Evolutionary conservation across 2,329 filamentous ascomycete species (phyloP).

Genomic region (Ilyonectria mors-panacis): DNA sequence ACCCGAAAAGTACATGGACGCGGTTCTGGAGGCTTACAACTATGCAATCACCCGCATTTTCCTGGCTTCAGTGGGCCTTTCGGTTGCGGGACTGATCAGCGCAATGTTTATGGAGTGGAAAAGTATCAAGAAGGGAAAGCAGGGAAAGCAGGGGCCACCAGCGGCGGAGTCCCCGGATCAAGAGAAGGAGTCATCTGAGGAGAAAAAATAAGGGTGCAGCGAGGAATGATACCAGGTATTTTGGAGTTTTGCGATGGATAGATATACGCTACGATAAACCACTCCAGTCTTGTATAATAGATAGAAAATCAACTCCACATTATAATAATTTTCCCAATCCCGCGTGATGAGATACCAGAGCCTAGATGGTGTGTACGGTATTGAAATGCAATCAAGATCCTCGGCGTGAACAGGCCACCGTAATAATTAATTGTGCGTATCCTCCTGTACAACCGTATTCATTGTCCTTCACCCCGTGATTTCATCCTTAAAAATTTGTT

Average conservation of each 20-base stretch:
- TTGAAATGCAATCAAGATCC: not conserved
- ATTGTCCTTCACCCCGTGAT: not conserved
- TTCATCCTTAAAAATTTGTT: not conserved
- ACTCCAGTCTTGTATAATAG: constrained; percentile 18
- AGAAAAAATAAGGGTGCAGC: constrained; percentile 2
- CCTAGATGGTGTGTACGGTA: not conserved
- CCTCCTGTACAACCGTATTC: not conserved
- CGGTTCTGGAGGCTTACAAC: constrained; percentile 77
- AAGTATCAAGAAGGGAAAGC: constrained; percentile 71
- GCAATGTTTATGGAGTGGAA: constrained; percentile 76
- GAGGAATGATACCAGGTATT: not conserved
- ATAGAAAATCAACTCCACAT: constrained; percentile 12
- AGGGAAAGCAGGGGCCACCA: constrained; percentile 31
- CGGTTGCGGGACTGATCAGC: constrained; percentile 69
- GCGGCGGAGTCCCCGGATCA: constrained; percentile 5
- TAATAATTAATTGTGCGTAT: not conserved
- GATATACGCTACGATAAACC: not conserved
- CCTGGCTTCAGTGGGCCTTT: constrained; percentile 72
- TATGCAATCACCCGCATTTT: constrained; percentile 74
- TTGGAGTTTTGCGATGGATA: constrained; percentile 11
- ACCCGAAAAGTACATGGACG: constrained; percentile 61
- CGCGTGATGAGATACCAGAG: not conserved
- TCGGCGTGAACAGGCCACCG: not conserved
- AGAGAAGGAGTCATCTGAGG: constrained; percentile 27
- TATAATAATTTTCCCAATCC: not conserved